Percentiles rank a stretch among this genome's conserved stretches.
phyloP scores from a whole-genome alignment of 1,139 yeast species.

The Suzukiozyma palmioleophila region DNA sequence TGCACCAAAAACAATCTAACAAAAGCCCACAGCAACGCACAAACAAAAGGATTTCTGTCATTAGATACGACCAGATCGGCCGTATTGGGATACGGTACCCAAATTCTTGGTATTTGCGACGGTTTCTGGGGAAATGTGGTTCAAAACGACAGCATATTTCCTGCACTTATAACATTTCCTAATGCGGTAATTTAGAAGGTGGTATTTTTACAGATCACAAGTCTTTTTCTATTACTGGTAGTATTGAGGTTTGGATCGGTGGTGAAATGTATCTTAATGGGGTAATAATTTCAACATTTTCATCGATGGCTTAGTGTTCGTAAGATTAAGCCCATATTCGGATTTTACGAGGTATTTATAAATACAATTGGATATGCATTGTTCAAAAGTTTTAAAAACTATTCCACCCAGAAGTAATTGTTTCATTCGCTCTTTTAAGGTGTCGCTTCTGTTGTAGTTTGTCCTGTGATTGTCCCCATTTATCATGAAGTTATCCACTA shows the following conservation, averaged over 20 bases:
- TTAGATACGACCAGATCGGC: too few species aligned
- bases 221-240: neutral
- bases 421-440: conserved; percentile 1
- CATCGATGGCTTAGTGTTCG: neutral
- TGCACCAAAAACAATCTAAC: too few species aligned
- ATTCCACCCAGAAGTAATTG: neutral
- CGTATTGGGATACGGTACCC: too few species aligned
- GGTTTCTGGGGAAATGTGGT: too few species aligned
- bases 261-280: neutral
- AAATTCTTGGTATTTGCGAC: too few species aligned
- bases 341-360: too few species aligned
- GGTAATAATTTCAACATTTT: neutral
- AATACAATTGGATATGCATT: too few species aligned
- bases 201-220: neutral
- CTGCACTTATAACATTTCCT: neutral
- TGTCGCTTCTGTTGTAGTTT: neutral
- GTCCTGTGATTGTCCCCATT: neutral
- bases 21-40: too few species aligned
- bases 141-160: too few species aligned
- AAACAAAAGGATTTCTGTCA: too few species aligned
- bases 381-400: too few species aligned
- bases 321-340: too few species aligned
- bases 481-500: conserved; percentile 24
- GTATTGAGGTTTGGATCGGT: neutral
- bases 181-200: neutral